Base-by-base conservation (phyloP, 2,329 filamentous ascomycete species). In the Lomentospora prolificans region DNA sequence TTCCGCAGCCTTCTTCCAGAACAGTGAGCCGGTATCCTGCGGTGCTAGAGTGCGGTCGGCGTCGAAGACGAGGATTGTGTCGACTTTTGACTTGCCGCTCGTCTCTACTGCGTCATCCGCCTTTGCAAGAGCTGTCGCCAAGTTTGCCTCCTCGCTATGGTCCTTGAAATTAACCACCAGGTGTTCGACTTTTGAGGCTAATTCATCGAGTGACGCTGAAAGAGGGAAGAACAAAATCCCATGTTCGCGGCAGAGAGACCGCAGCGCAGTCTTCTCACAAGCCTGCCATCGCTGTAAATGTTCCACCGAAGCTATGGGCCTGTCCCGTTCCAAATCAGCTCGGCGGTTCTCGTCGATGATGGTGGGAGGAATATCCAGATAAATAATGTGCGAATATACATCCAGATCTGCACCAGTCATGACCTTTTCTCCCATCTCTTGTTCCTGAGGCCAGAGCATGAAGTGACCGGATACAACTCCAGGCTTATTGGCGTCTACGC, bases 381-480 rank as follows among this genome's bases (percentile, higher is more conserved):
- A 85, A 10, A 86, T 46, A 12, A 86, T 78, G 60, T 85, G 80
- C 0, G 79, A 81, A 62, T 73, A 85, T 0, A 64, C 70, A 0
- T 68, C 46, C 3, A 74, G 51, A 56, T 85, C 81, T 6, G 61
- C 66, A 2, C 64, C 9, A 0, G 77, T 83, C 53, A 65, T 71
- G 0, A 79, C 71, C 4, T 58, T 14, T 1, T 63, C 17, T 30
- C 63, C 65, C n/a, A 25, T 36, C 7, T 63, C 57, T 0, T 70
- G 24, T 70, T 66, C 3, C 25, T 76, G 69, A 0, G 58, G 3
- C 77, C 78, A 82, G 59, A 84, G 77, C 68, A 76, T 77, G 62
- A 70, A 76, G 62, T 85, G 79, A 0, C 79, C 80, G 3, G 76
- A 66, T 3, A 85, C 75, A 2, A 86, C 61, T 1, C 65, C 80